A percentile compares a stretch with the other conserved stretches of the same genome.
Evolutionary conservation across 352 stramenopile genomes (phyloP).

Genomic region (Phytophthora cryptogea): DNA sequence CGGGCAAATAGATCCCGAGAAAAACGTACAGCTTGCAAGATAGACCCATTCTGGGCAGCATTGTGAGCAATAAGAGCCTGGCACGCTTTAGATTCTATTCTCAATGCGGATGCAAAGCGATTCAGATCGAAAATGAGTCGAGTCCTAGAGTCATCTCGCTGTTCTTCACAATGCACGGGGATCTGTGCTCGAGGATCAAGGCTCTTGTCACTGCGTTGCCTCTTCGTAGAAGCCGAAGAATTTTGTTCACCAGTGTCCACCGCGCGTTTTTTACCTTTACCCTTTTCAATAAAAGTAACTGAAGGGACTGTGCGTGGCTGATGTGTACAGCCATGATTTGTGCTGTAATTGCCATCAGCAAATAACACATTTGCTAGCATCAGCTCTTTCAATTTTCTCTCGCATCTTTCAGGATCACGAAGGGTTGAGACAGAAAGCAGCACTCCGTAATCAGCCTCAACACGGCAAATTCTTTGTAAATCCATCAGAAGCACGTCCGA

Average conservation of each 20-base stretch:
- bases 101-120: slow-evolving; percentile 52
- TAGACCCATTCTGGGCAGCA: slow-evolving; percentile 48
- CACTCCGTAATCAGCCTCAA: slow-evolving; percentile 55
- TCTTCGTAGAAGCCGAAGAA: slow-evolving; percentile 5
- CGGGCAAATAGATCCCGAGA: slow-evolving; percentile 60
- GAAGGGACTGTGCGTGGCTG: too few species aligned
- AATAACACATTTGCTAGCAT: slow-evolving; percentile 60
- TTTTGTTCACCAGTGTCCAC: background rate
- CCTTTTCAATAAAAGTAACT: slow-evolving; percentile 7
- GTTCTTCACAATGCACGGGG: background rate
- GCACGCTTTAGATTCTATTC: slow-evolving; percentile 43
- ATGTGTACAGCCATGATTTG: background rate
- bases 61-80: slow-evolving; percentile 47
- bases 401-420: slow-evolving; percentile 45
- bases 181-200: background rate
- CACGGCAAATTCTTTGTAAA: slow-evolving; percentile 47
- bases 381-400: slow-evolving; percentile 45
- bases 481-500: slow-evolving; percentile 39
- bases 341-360: slow-evolving; percentile 3
- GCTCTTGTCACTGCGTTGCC: slow-evolving; percentile 5
- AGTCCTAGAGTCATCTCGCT: slow-evolving; percentile 44
- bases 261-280: slow-evolving; percentile 34
- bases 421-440: slow-evolving; percentile 61
- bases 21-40: slow-evolving; percentile 56
- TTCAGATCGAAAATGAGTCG: slow-evolving; percentile 51